Conservation (phyloP, 202 grass and related monocot species). For the Eragrostis tef region DNA sequence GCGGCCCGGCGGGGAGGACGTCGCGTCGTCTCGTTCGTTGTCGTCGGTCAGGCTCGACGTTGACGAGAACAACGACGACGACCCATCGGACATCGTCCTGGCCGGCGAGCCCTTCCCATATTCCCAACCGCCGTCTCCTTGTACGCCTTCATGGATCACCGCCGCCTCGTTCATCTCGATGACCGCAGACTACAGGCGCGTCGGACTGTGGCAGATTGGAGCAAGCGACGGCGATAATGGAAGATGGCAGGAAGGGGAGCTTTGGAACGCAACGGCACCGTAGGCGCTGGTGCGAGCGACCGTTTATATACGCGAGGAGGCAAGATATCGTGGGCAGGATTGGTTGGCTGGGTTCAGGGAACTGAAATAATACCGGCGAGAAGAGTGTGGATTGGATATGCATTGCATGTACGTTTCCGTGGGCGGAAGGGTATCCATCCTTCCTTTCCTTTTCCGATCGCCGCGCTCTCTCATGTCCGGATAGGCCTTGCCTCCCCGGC, state of each 20-base stretch:
- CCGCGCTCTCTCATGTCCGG: neutral
- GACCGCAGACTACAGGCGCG: no score
- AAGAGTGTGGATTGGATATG: slow-evolving; percentile 31
- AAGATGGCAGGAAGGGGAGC: neutral
- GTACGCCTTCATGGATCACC: neutral
- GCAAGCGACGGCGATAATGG: neutral
- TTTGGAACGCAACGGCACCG: neutral
- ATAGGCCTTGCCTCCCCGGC: neutral
- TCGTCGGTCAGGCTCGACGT: slow-evolving; percentile 56
- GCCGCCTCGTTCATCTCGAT: neutral
- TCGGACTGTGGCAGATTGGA: no score
- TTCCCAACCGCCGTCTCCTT: neutral
- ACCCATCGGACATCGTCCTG: slow-evolving; percentile 13
- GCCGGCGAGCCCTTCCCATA: neutral
- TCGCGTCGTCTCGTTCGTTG: slow-evolving; percentile 36
- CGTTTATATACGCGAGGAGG: slow-evolving; percentile 21
- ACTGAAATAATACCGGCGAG: neutral
- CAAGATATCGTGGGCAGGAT: slow-evolving; percentile 13
- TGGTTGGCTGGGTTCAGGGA: neutral
- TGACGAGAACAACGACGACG: slow-evolving; percentile 47
- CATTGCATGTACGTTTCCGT: slow-evolving; percentile 48
- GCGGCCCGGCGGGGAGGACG: slow-evolving; percentile 29
- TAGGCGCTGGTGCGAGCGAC: neutral
- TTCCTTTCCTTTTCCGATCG: neutral
- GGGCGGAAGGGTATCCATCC: slow-evolving; percentile 29